Conservation (phyloP, 1,284 basidiomycete genomes). For the Pterulicium gracile region DNA sequence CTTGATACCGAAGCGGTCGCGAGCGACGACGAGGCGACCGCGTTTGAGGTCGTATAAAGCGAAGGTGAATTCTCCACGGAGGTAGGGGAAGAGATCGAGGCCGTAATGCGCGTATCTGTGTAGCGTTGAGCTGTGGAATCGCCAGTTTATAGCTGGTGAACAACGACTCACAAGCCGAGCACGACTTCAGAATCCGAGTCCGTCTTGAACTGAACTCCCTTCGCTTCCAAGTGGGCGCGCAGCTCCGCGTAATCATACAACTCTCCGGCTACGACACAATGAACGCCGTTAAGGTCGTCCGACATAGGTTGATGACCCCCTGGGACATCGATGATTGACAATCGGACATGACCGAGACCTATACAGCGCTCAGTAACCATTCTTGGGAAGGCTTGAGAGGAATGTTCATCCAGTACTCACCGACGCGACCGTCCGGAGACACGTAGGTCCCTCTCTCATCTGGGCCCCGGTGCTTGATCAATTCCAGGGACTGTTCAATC, state of each 20-base stretch:
- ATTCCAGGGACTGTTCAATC: background rate
- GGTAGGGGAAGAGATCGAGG: conserved; percentile 7
- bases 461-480: background rate
- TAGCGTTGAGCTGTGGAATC: background rate
- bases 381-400: too few species aligned
- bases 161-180: background rate
- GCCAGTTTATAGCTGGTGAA: background rate
- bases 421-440: background rate
- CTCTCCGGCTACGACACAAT: conserved; percentile 1
- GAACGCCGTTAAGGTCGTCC: background rate
- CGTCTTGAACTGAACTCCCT: conserved; percentile 1
- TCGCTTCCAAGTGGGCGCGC: background rate
- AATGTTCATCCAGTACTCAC: background rate
- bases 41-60: conserved; percentile 13
- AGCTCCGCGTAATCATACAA: conserved; percentile 2
- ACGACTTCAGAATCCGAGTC: conserved; percentile 2
- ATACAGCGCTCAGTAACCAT: background rate
- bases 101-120: conserved; percentile 11
- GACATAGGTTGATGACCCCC: background rate
- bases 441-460: background rate
- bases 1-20: conserved; percentile 15
- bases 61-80: conserved; percentile 15
- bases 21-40: conserved; percentile 11
- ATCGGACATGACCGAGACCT: conserved; percentile 3
- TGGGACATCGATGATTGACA: conserved; percentile 1